Base-by-base conservation (phyloP, 768 basidiomycete species). In the Mycena amicta region DNA sequence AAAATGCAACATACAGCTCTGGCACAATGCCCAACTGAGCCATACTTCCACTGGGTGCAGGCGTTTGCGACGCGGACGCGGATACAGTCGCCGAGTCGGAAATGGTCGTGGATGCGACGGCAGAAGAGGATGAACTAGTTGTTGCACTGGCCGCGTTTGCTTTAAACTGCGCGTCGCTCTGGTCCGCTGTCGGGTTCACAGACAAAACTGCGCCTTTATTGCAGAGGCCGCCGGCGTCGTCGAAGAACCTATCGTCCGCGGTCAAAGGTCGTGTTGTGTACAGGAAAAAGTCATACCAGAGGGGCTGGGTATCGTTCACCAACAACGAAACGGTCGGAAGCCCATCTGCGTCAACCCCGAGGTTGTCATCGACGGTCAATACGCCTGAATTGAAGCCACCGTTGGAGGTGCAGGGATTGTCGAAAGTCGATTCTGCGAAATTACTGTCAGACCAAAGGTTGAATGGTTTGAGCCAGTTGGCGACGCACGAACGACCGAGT, bases 211-310 rank as follows among this genome's bases (percentile, higher is more conserved):
- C 76, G 13, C 76, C 77, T 60, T 73, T 62, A 29, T 66, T 63
- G 61, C 75, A 77, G n/a, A 68, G 60, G 20, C 76, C 75, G 46
- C 73, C 71, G 16, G 76, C 77, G 66, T 75, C 66, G 55, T 77
- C 76, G 55, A 74, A 77, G 67, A 76, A 73, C 73, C 74, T 76
- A 50, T 12, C 26, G 55, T 46, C 28, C 41, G 4, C 20, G 18
- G 12, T 30, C 28, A 39, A 16, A 20, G 26, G 20, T 12, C 11
- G 29, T 13, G 23, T 20, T 25, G 45, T 29, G n/a, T 50, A 15
- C 16, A 55, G 39, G 26, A n/a, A 31, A n/a, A 30, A 23, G n/a
- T 25, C 20, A 43, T 18, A 13, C 77, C 76, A 76, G 37, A 72
- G 61, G 2, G 76, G 71, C 23, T 73, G 66, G 18, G 72, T 74